These are phyloP conservation scores for Antitrichia curtipendula DNA, from an alignment of 225 moss, liverwort and hornwort species.

Conservation along the genomic window DNA sequence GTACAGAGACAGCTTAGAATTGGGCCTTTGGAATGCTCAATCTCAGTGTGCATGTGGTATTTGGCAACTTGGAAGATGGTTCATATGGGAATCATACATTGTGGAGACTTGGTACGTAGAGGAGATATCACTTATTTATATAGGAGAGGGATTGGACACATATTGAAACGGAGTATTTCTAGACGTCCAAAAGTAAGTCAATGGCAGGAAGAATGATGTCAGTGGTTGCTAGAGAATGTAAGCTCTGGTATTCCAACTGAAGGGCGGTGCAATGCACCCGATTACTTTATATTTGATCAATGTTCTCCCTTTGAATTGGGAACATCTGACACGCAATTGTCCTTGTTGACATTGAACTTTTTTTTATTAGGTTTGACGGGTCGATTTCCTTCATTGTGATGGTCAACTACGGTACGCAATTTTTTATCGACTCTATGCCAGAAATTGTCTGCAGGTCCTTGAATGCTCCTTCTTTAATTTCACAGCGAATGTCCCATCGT, in stretches of 20 bases:
- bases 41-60: constrained; percentile 32
- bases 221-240: constrained; percentile 2
- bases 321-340: not conserved
- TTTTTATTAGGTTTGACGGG: not conserved
- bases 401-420: not conserved
- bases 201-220: constrained; percentile 1
- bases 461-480: not conserved
- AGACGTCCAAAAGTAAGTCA: not conserved
- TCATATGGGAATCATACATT: not conserved
- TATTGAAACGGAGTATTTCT: not conserved
- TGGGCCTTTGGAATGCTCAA: constrained; percentile 6
- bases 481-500: too few species aligned
- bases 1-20: constrained; percentile 57
- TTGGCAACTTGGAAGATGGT: constrained; percentile 20
- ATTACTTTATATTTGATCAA: constrained; percentile 22
- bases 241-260: constrained; percentile 6
- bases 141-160: constrained; percentile 1
- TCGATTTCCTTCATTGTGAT: not conserved
- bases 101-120: not conserved
- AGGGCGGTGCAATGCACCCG: constrained; percentile 13
- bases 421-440: not conserved
- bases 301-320: constrained; percentile 17
- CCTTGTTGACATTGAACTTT: not conserved
- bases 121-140: not conserved
- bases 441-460: not conserved